Conservation (phyloP, 306 rosid species). For the Begonia loranthoides region DNA sequence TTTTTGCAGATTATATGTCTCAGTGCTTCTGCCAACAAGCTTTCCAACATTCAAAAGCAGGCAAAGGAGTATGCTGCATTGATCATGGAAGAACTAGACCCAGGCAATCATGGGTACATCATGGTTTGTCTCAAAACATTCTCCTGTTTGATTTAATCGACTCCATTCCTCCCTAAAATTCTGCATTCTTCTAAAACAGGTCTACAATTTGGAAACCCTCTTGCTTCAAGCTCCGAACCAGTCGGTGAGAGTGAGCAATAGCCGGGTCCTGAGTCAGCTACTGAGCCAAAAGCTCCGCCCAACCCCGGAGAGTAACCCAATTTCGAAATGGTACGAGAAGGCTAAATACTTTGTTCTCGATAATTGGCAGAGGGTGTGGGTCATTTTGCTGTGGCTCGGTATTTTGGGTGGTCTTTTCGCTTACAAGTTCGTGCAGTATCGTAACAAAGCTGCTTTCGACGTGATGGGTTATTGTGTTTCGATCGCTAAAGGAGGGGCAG, state of each 20-base stretch:
- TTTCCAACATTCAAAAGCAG: conserved; percentile 63
- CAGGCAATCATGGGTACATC: conserved; percentile 54
- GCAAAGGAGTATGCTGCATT: conserved; percentile 86
- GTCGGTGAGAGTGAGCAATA: conserved; percentile 43
- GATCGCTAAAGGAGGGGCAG: conserved; percentile 76
- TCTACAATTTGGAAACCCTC: conserved; percentile 73
- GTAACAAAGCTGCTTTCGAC: conserved; percentile 42
- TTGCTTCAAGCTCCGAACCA: conserved; percentile 68
- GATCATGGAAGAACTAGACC: conserved; percentile 91
- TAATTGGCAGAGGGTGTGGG: conserved; percentile 76
- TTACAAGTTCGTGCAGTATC: conserved; percentile 75
- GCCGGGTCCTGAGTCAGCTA: conserved; percentile 47
- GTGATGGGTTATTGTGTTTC: conserved; percentile 84
- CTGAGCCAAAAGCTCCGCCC: conserved; percentile 75
- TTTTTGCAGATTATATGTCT: conserved; percentile 49
- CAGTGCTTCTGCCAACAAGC: conserved; percentile 83
- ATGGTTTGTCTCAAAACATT: conserved; percentile 31
- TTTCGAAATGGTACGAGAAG: conserved; percentile 27
- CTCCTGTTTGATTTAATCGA: background rate
- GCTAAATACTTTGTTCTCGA: conserved; percentile 52
- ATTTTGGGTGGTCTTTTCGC: conserved; percentile 60
- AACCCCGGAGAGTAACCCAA: conserved; percentile 64
- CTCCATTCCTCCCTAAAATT: background rate
- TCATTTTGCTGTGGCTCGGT: conserved; percentile 44
- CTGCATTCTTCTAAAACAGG: conserved; percentile 16